Percentiles rank a stretch among this genome's conserved stretches.
Evolutionary conservation across 73 alveolate genomes (phyloP).

Genomic region (Paramecium tetraurelia): DNA sequence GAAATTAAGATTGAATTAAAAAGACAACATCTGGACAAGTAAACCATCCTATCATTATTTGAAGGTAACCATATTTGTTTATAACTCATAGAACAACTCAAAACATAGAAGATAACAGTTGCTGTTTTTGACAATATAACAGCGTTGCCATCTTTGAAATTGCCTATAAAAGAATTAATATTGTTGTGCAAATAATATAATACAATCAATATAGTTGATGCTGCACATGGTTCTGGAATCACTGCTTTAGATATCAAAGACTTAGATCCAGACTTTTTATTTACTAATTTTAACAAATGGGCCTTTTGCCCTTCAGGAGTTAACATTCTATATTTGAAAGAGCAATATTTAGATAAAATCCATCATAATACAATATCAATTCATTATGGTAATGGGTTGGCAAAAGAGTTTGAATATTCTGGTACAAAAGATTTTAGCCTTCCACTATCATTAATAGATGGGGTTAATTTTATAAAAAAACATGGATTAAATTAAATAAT

Average conservation of each 20-base stretch:
- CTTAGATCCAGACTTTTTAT: not conserved
- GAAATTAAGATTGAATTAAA: not conserved
- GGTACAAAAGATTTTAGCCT: not conserved
- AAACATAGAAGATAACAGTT: not conserved
- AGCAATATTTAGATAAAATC: not conserved
- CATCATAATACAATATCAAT: not conserved
- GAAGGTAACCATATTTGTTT: not conserved
- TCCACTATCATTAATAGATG: not conserved
- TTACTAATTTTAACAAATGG: slow-evolving; percentile 24
- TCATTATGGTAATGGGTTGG: not conserved
- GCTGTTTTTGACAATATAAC: not conserved
- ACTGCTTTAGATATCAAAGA: not conserved
- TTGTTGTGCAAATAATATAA: not conserved
- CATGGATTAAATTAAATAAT: not conserved
- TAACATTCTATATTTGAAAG: not conserved
- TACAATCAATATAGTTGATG: not conserved
- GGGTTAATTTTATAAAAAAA: not conserved
- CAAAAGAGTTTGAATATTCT: not conserved
- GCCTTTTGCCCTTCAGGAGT: not conserved
- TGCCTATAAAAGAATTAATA: not conserved
- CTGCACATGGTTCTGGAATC: slow-evolving; percentile 35
- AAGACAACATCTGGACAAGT: not conserved
- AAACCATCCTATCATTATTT: not conserved
- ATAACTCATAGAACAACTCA: not conserved
- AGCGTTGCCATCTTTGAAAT: not conserved